A percentile compares a stretch with the other conserved stretches of the same genome.
Conservation (phyloP, 352 stramenopile species). For the Elongisporangium prolatum region DNA sequence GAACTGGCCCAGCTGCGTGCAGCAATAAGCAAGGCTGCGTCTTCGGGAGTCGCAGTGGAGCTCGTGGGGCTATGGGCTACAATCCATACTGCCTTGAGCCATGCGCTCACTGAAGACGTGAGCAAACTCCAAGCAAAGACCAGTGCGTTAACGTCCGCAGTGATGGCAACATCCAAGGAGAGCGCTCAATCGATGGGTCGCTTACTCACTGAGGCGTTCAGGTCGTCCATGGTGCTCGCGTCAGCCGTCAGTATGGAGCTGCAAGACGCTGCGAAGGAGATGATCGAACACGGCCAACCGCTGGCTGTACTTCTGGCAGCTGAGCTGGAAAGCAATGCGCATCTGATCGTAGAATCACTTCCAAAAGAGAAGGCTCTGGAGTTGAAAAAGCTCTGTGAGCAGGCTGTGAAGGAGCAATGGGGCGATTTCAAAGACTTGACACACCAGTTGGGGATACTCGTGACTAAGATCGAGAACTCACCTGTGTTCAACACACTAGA, state of each 20-base stretch:
- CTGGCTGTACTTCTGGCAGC: slow-evolving; percentile 3
- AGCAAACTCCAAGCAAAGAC: slow-evolving; percentile 1
- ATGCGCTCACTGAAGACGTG: slow-evolving; percentile 13
- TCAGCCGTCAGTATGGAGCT: slow-evolving; percentile 24
- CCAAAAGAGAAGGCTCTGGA: slow-evolving; percentile 11
- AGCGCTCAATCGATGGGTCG: slow-evolving; percentile 13
- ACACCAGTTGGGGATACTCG: slow-evolving; percentile 5
- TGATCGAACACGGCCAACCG: slow-evolving; percentile 12
- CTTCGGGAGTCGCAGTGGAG: slow-evolving; percentile 14
- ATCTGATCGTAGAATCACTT: slow-evolving; percentile 8
- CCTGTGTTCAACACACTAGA: slow-evolving; percentile 6
- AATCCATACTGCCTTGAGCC: slow-evolving; percentile 20
- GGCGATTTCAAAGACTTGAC: slow-evolving; percentile 3
- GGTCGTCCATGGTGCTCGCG: slow-evolving; percentile 16
- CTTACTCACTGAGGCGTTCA: slow-evolving; percentile 15
- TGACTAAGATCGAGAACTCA: slow-evolving; percentile 4
- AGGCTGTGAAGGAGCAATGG: slow-evolving; percentile 7
- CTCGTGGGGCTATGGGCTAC: slow-evolving; percentile 25
- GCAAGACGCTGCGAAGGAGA: slow-evolving; percentile 19
- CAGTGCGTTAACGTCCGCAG: neutral
- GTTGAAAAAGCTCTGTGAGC: slow-evolving; percentile 4
- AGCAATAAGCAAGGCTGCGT: slow-evolving; percentile 11
- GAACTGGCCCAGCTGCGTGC: slow-evolving; percentile 19
- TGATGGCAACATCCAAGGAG: slow-evolving; percentile 14
- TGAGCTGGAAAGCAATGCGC: slow-evolving; percentile 8